A percentile compares a stretch with the other conserved stretches of the same genome.
Conservation (phyloP, 2,329 filamentous ascomycete genomes). For the Fusarium liriodendri region DNA sequence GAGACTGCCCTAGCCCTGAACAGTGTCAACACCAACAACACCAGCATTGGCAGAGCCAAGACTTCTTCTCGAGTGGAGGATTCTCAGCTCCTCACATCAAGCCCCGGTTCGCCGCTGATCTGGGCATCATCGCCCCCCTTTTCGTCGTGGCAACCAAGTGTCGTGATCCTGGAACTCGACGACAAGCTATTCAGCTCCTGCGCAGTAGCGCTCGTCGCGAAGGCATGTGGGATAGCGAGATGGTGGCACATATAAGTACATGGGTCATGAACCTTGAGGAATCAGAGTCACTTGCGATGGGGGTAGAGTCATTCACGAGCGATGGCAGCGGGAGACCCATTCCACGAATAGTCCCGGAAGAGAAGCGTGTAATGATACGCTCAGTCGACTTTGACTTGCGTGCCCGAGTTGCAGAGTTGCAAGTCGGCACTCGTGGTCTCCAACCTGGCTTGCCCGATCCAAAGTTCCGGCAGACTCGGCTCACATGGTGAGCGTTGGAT, state of each 20-base stretch:
- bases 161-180: slow-evolving; percentile 65
- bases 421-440: slow-evolving; percentile 66
- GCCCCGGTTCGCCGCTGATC: slow-evolving; percentile 71
- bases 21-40: slow-evolving; percentile 55
- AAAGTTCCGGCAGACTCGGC: slow-evolving; percentile 58
- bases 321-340: slow-evolving; percentile 21
- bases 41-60: slow-evolving; percentile 20
- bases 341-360: slow-evolving; percentile 57
- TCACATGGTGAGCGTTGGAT: slow-evolving; percentile 57
- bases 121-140: slow-evolving; percentile 73
- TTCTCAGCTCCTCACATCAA: slow-evolving; percentile 65
- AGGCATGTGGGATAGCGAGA: slow-evolving; percentile 76
- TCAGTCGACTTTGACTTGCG: slow-evolving; percentile 68
- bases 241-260: slow-evolving; percentile 64
- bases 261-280: slow-evolving; percentile 69
- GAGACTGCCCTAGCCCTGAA: slow-evolving; percentile 56
- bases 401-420: slow-evolving; percentile 60
- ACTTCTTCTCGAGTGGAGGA: slow-evolving; percentile 54
- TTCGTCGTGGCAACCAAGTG: slow-evolving; percentile 76
- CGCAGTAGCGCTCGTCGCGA: slow-evolving; percentile 70
- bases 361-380: slow-evolving; percentile 67
- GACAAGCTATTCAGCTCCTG: slow-evolving; percentile 71
- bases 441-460: slow-evolving; percentile 58
- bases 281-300: slow-evolving; percentile 50
- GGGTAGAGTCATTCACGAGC: slow-evolving; percentile 14